A percentile compares a stretch with the other conserved stretches of the same genome.
These are phyloP conservation scores for Litsea cubeba DNA, from an alignment of 164 flowering plant genomes.

Conservation along the genomic window DNA sequence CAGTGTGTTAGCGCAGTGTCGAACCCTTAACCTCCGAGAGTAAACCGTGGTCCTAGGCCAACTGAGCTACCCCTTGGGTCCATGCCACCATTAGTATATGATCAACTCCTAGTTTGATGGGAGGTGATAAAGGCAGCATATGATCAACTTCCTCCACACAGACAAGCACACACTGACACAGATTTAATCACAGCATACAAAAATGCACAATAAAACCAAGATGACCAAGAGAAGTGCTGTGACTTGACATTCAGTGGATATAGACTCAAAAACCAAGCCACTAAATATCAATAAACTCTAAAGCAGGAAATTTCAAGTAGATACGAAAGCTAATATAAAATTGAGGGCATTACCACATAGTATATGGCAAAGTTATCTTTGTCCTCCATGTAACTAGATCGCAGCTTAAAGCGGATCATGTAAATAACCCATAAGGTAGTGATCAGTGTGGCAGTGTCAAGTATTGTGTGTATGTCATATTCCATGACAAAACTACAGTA, in stretches of 20 bases:
- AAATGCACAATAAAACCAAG: no score
- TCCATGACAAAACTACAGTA: conserved; percentile 57
- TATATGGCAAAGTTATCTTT: conserved; percentile 40
- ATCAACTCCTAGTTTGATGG: no score
- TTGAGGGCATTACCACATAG: conserved; percentile 27
- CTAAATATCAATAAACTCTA: not conserved
- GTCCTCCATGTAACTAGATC: conserved; percentile 37
- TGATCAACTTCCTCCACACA: no score
- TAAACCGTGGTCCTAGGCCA: no score
- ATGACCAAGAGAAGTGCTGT: no score
- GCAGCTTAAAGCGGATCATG: conserved; percentile 35
- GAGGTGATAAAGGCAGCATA: no score
- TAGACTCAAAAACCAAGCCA: conserved; percentile 3
- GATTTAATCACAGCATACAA: no score
- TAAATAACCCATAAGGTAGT: conserved; percentile 44
- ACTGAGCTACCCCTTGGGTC: no score
- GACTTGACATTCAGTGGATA: not conserved
- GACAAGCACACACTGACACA: no score
- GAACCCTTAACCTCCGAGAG: no score
- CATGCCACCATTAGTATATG: no score
- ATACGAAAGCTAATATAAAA: not conserved
- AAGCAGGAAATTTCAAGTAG: conserved; percentile 1
- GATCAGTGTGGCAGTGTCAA: conserved; percentile 41
- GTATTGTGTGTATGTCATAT: conserved; percentile 46
- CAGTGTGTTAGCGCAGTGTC: no score